Base-by-base conservation (phyloP, 164 flowering plant species). In the Magnolia officinalis region DNA sequence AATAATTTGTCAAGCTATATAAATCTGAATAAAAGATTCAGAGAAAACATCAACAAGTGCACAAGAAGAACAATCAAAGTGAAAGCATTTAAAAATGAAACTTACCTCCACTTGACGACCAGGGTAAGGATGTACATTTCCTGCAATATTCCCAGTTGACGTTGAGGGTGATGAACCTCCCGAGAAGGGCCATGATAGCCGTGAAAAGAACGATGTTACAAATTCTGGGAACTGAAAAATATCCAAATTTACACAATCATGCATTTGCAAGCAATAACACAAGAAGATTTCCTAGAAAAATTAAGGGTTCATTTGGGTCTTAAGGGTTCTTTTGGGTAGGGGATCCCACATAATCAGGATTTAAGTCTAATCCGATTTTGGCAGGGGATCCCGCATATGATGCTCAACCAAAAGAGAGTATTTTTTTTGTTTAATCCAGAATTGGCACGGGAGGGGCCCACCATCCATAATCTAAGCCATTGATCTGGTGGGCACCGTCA, bases 51-150 rank as follows among this genome's bases (percentile, higher is more conserved):
- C 24, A 21, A 23, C 68, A 65, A 10, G 29, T 65, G 13, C 29
- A 13, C 68, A 65, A 65, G 24, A 10, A 21, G 24, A 21, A 23
- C 65, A 18, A 66, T 66, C 69, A 24, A 68, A 29, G 19, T 68
- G 49, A 67, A 8, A 29, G 14, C 49, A 20, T 64, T 19, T 68
- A 1, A 19, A 6, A 26, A 68, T 8, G 1, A 74, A 68, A 87
- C 92, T 90, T 86, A 78, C 98, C 91, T 87, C 91, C 71, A 83
- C 85, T 77, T 81, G 94, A 67, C 85, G 97, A 61, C 80, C 87
- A 18, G 85, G 69, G 74, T 78, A 77, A 67, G 91, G 72, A 78
- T 93, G 87, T 72, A 68, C 66, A 73, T 73, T 85, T 75, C 90
- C 90, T 2, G 80, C 72, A 75, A 78, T 78, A 78, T 86, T 88